phyloP scores from a whole-genome alignment of 2,329 filamentous ascomycete genomes.

The Pseudocercospora eumusae region DNA sequence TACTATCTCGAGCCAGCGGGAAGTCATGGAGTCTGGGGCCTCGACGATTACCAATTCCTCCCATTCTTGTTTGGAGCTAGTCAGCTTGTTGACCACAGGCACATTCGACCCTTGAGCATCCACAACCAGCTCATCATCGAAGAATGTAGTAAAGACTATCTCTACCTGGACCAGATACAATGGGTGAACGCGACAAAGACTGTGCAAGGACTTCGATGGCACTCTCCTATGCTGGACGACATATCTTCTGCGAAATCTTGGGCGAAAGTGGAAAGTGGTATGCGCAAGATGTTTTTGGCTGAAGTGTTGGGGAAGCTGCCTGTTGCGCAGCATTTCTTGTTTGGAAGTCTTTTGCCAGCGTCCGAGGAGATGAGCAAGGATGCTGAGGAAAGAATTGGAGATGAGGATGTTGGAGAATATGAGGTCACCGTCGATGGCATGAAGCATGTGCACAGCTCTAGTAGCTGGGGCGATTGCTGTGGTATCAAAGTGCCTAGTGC shows the following conservation, averaged over 20 bases:
- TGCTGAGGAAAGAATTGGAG: conserved; percentile 54
- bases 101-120: conserved; percentile 60
- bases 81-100: conserved; percentile 66
- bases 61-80: conserved; percentile 54
- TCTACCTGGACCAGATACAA: conserved; percentile 88
- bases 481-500: conserved; percentile 97
- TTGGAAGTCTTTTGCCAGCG: conserved; percentile 81
- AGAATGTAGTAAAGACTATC: conserved; percentile 77
- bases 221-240: conserved; percentile 97
- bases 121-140: conserved; percentile 87
- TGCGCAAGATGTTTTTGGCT: conserved; percentile 94
- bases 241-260: conserved; percentile 88
- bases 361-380: conserved; percentile 76
- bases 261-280: conserved; percentile 89
- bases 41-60: conserved; percentile 57
- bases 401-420: conserved; percentile 56
- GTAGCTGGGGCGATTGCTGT: conserved; percentile 90
- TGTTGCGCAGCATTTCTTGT: conserved; percentile 98
- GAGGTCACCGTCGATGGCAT: conserved; percentile 66
- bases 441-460: conserved; percentile 58
- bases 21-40: conserved; percentile 55
- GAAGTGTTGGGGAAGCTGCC: conserved; percentile 92
- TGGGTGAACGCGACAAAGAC: conserved; percentile 98
- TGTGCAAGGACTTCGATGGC: conserved; percentile 91
- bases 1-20: conserved; percentile 88